Conservation (phyloP, 495 filamentous ascomycete species). For the Penicillium parvum region DNA sequence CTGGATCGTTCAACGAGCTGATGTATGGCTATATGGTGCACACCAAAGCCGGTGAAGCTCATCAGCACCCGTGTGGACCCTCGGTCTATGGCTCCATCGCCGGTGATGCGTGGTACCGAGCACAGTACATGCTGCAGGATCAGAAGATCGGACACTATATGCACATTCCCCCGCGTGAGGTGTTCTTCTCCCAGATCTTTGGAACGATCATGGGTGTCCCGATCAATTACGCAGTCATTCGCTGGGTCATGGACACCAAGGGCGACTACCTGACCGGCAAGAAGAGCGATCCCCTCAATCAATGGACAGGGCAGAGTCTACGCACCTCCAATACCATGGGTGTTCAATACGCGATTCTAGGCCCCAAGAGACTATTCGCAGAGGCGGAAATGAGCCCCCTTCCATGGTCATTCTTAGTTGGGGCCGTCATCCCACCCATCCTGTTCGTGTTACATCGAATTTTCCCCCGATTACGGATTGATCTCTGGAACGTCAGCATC, state of each 20-base stretch:
- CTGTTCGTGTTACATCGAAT: conserved; percentile 45
- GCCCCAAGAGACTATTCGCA: conserved; percentile 49
- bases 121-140: conserved; percentile 47
- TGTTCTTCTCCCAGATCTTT: conserved; percentile 42
- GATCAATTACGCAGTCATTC: conserved; percentile 42
- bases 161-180: conserved; percentile 40
- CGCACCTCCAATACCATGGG: conserved; percentile 44
- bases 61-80: conserved; percentile 50
- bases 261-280: conserved; percentile 48
- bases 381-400: conserved; percentile 45
- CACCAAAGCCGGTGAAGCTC: conserved; percentile 29
- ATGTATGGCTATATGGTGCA: conserved; percentile 57
- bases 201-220: conserved; percentile 42
- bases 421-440: conserved; percentile 43
- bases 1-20: conserved; percentile 53
- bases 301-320: conserved; percentile 53
- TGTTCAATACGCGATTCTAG: conserved; percentile 53
- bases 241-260: conserved; percentile 47
- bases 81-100: conserved; percentile 50
- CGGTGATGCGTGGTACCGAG: conserved; percentile 48
- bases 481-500: conserved; percentile 54
- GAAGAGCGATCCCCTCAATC: conserved; percentile 47
- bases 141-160: conserved; percentile 48
- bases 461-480: conserved; percentile 48
- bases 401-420: conserved; percentile 54